Conservation (phyloP, 306 rosid genomes). For the Acacia crassicarpa region DNA sequence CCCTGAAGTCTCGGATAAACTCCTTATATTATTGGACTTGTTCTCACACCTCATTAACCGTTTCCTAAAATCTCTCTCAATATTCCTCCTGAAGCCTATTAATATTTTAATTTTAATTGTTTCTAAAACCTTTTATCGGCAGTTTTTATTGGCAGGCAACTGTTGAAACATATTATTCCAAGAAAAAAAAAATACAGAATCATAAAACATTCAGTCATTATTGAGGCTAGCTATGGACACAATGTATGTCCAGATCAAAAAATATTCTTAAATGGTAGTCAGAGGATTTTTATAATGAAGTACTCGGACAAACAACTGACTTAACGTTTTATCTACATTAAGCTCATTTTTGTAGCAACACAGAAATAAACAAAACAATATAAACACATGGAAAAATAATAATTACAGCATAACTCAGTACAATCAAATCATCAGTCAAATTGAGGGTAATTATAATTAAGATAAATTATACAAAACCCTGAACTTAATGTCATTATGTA, state of each 20-base stretch:
- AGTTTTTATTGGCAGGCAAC: neutral
- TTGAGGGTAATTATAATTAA: neutral
- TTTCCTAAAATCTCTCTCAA: conserved; percentile 4
- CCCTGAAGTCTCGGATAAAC: conserved; percentile 1
- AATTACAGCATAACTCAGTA: neutral
- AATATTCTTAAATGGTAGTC: neutral
- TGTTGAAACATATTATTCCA: neutral
- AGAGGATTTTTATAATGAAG: neutral
- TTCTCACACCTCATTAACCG: neutral
- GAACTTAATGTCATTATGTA: no score
- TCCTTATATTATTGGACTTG: neutral
- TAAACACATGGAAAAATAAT: neutral
- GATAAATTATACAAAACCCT: no score
- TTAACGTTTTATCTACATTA: neutral
- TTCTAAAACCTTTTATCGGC: neutral
- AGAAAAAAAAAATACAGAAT: neutral
- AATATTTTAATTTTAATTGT: neutral
- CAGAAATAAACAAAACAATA: neutral
- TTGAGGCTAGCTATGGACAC: neutral
- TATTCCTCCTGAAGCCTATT: neutral
- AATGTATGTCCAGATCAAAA: neutral
- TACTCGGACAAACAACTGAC: neutral
- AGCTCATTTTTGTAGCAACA: neutral
- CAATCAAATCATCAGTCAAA: neutral
- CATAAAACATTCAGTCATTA: neutral